These are phyloP conservation scores for Bretziella fagacearum DNA, from an alignment of 2,329 filamentous ascomycete species.

Conservation along the genomic window DNA sequence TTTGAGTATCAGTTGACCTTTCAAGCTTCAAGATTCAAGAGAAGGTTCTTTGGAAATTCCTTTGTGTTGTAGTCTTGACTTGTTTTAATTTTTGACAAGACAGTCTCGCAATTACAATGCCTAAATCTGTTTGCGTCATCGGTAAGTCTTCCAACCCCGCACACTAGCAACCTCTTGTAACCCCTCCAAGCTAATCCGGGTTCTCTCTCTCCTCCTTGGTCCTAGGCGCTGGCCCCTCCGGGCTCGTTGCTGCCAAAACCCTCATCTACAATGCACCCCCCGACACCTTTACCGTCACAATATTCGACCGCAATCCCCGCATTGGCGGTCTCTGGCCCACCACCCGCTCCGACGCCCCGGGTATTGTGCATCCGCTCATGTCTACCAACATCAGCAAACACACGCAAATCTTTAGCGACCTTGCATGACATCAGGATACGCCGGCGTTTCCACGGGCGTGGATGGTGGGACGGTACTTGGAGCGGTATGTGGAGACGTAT, in stretches of 20 bases:
- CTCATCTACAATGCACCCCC: constrained; percentile 42
- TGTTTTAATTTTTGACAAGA: no score
- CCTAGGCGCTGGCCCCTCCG: constrained; percentile 50
- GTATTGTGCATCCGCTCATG: constrained; percentile 49
- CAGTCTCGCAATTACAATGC: constrained; percentile 20
- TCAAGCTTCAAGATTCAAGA: background rate
- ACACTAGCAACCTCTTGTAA: background rate
- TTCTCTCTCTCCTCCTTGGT: background rate
- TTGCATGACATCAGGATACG: constrained; percentile 46
- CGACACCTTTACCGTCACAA: constrained; percentile 46
- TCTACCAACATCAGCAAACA: constrained; percentile 60
- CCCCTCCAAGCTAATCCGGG: background rate
- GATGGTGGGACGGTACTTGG: constrained; percentile 58
- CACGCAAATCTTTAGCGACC: constrained; percentile 55
- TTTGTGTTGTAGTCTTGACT: background rate
- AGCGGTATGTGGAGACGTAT: constrained; percentile 45
- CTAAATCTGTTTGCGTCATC: constrained; percentile 27
- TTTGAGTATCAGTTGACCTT: no score
- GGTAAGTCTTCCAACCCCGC: constrained; percentile 20
- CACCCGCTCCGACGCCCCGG: constrained; percentile 28
- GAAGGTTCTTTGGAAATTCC: background rate
- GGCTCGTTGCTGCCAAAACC: constrained; percentile 55
- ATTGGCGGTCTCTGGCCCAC: constrained; percentile 68
- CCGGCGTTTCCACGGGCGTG: constrained; percentile 59
- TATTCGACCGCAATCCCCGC: constrained; percentile 49